Base-by-base conservation (phyloP, 2,329 filamentous ascomycete species). In the Cercospora brassicicola region DNA sequence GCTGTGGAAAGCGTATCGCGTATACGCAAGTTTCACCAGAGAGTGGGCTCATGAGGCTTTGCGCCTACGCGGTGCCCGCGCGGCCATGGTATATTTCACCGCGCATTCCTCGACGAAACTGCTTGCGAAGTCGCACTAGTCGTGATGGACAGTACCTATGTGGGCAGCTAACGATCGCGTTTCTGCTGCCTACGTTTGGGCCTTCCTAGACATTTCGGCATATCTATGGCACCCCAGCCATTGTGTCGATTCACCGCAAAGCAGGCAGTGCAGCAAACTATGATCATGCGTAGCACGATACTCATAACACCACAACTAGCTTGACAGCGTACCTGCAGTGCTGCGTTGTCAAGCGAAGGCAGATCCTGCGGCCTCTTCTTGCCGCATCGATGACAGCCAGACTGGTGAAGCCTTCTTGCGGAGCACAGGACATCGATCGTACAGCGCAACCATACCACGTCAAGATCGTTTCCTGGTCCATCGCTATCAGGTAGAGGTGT, bases 291-390 rank as follows among this genome's bases (percentile, higher is more conserved):
- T n/a, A 15, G 48, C 5, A 55, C 23, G 48, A 23, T 28, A 6
- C 48, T 9, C 48, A 55, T 4, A 2, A 13, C 26, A 15, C 23
- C 48, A 8, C 6, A 55, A 55, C 20, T 13, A 18, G 2, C 23
- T 55, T 23, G 48, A 55, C 48, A 55, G 48, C 48, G 48, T 55
- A 55, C 48, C 48, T 55, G 23, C 23, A 55, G 48, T 55, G 48
- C 20, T 55, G 48, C 48, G 48, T 55, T 55, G 48, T 55, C 48
- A 3, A 55, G 48, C 4, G 48, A 55, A 55, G 11, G 48, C 48
- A 55, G 20, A 51, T 5, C 45, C 18, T 51, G 45, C 45, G 45
- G 45, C n/a, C 45, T 13, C 18, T 23, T 48, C 45, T 48, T 23
- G 45, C 45, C 45, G 45, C 6, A 23, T 23, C 45, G 0, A 48